These are phyloP conservation scores for Pascua guehoae DNA, from an alignment of 1,284 basidiomycete species.

Conservation along the genomic window DNA sequence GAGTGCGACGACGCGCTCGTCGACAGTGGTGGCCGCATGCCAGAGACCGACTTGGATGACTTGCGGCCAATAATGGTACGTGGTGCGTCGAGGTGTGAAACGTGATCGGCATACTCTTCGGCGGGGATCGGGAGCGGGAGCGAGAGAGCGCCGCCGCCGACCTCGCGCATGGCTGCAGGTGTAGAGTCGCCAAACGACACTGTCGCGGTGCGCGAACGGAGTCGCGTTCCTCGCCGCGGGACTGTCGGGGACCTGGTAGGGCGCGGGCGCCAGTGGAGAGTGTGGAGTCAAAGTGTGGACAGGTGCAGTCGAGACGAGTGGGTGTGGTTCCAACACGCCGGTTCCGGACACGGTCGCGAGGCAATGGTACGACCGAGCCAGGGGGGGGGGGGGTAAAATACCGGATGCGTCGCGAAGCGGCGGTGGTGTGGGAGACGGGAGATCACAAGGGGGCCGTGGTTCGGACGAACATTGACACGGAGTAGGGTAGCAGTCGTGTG, in stretches of 20 bases:
- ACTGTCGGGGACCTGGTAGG: background rate
- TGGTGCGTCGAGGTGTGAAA: background rate
- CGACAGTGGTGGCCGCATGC: constrained; percentile 18
- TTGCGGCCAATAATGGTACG: constrained; percentile 8
- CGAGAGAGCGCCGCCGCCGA: background rate
- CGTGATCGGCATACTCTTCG: background rate
- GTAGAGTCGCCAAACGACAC: constrained; percentile 27
- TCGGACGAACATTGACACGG: background rate
- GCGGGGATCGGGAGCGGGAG: too few relatives aligned
- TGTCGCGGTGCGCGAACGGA: constrained; percentile 36
- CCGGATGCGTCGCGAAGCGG: constrained; percentile 69
- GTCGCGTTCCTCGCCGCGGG: constrained; percentile 4
- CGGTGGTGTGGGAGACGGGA: background rate
- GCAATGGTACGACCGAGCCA: background rate
- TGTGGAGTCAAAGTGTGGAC: background rate
- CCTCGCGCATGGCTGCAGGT: constrained; percentile 10
- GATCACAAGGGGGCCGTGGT: constrained; percentile 5
- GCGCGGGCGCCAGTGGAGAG: background rate
- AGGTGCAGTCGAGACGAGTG: background rate
- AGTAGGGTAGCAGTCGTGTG: background rate
- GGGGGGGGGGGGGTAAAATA: constrained; percentile 48
- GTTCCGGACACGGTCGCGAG: background rate
- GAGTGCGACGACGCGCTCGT: constrained; percentile 15
- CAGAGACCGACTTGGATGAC: constrained; percentile 26
- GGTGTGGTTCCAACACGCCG: background rate